Evolutionary conservation across 129 eudicot species (phyloP).

Genomic region (Rutidosis leptorrhynchoides): DNA sequence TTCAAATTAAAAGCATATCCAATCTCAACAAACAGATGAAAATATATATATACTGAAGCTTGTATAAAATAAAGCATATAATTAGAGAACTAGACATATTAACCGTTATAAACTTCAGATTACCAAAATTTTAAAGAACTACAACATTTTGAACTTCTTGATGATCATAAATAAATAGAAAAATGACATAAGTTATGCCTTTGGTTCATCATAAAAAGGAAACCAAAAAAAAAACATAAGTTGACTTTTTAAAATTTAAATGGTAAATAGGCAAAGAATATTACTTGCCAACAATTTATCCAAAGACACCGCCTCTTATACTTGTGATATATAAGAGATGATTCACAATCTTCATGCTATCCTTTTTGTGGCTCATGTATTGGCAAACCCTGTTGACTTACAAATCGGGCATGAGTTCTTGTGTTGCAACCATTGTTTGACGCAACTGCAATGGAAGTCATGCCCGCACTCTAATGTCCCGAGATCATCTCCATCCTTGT

Average conservation of each 20-base stretch:
- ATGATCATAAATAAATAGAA: conserved; percentile 19
- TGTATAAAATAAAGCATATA: background rate
- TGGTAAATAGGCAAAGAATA: conserved; percentile 22
- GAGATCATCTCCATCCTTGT: conserved; percentile 54
- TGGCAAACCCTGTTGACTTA: conserved; percentile 56
- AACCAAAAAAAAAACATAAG: conserved; percentile 23
- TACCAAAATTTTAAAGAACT: background rate
- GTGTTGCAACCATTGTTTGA: conserved; percentile 79
- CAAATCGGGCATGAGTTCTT: conserved; percentile 89
- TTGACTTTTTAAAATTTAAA: conserved; percentile 16
- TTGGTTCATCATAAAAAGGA: conserved; percentile 20
- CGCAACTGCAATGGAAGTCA: conserved; percentile 61
- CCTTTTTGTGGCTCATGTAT: conserved; percentile 12
- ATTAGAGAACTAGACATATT: background rate
- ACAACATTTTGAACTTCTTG: conserved; percentile 17
- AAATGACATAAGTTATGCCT: conserved; percentile 23
- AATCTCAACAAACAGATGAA: no score
- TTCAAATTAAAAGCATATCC: no score
- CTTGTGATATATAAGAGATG: conserved; percentile 7
- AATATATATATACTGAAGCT: no score
- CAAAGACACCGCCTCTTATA: conserved; percentile 22
- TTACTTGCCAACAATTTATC: conserved; percentile 19
- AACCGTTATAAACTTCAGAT: background rate
- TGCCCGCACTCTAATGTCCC: conserved; percentile 77
- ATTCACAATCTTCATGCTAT: background rate